A percentile compares a stretch with the other conserved stretches of the same genome.
Conservation (phyloP, 225 moss, liverwort and hornwort species). For the Anthoceros angustus region DNA sequence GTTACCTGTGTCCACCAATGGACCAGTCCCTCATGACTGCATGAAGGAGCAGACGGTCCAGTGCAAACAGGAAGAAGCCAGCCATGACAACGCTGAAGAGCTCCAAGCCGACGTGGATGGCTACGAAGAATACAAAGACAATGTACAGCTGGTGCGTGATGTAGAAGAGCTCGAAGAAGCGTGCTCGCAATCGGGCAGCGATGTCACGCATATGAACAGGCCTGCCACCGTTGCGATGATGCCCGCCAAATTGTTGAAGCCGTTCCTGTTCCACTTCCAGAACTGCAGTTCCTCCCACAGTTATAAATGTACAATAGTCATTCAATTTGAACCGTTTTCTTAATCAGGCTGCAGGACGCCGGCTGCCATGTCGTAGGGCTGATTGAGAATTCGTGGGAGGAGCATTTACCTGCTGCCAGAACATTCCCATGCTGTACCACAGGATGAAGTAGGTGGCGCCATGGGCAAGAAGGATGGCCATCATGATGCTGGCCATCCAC, state of each 20-base stretch:
- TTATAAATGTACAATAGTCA: slow-evolving; percentile 8
- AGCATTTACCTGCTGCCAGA: background rate
- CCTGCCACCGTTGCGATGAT: slow-evolving; percentile 40
- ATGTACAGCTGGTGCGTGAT: slow-evolving; percentile 41
- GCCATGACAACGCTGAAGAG: slow-evolving; percentile 32
- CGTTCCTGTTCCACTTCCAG: slow-evolving; percentile 20
- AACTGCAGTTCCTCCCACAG: slow-evolving; percentile 15
- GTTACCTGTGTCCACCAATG: background rate
- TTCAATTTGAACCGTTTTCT: slow-evolving; percentile 16
- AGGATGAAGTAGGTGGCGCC: slow-evolving; percentile 35
- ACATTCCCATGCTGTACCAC: background rate
- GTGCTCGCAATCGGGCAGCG: slow-evolving; percentile 21
- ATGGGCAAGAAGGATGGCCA: slow-evolving; percentile 35
- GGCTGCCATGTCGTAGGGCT: no score
- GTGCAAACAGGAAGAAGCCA: slow-evolving; percentile 34
- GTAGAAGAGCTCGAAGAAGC: slow-evolving; percentile 33
- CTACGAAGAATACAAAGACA: slow-evolving; percentile 34
- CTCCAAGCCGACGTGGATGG: slow-evolving; percentile 50
- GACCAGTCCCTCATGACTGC: slow-evolving; percentile 23
- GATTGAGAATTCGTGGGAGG: no score
- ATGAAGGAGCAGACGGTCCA: slow-evolving; percentile 39
- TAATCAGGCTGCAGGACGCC: slow-evolving; percentile 19
- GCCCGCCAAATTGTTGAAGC: slow-evolving; percentile 41
- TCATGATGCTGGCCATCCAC: slow-evolving; percentile 48
- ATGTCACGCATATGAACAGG: slow-evolving; percentile 37